These are phyloP conservation scores for Talaromyces sp. DNA, from an alignment of 2,329 filamentous ascomycete genomes.

Conservation along the genomic window DNA sequence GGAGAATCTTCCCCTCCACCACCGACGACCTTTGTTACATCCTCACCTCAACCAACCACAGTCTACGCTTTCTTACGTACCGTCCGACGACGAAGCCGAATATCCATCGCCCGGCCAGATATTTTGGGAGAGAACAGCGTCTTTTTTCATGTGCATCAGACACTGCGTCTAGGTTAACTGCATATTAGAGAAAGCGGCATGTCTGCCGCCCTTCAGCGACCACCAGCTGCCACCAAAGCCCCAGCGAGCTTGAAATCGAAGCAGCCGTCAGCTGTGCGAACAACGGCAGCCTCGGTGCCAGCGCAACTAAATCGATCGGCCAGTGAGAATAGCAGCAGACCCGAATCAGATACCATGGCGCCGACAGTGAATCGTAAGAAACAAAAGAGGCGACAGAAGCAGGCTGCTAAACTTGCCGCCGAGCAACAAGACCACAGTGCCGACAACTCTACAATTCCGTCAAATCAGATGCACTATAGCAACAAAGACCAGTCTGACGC, in stretches of 20 bases:
- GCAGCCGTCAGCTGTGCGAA: not conserved
- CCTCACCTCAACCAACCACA: not conserved
- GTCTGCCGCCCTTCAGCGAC: constrained; percentile 17
- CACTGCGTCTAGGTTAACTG: constrained; percentile 7
- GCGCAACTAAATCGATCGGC: constrained; percentile 3
- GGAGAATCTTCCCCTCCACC: constrained; percentile 17
- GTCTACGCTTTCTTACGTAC: not conserved
- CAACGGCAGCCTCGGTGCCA: not conserved
- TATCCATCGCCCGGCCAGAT: not conserved
- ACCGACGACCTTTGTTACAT: constrained; percentile 13
- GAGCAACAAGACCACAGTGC: constrained; percentile 43
- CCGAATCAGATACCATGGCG: constrained; percentile 28
- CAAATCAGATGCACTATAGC: constrained; percentile 29
- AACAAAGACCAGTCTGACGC: constrained; percentile 31
- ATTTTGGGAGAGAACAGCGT: not conserved
- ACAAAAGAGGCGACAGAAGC: constrained; percentile 85
- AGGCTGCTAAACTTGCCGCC: constrained; percentile 67
- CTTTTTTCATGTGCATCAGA: constrained; percentile 15
- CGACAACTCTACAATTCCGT: constrained; percentile 30
- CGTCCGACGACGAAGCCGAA: not conserved
- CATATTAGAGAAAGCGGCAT: constrained; percentile 18
- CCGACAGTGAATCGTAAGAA: constrained; percentile 82
- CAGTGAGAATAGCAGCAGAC: constrained; percentile 12
- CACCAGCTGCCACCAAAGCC: constrained; percentile 2
- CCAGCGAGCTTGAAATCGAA: constrained; percentile 7